Base-by-base conservation (phyloP, 495 filamentous ascomycete genomes). In the Rostrohypoxylon terebratum region DNA sequence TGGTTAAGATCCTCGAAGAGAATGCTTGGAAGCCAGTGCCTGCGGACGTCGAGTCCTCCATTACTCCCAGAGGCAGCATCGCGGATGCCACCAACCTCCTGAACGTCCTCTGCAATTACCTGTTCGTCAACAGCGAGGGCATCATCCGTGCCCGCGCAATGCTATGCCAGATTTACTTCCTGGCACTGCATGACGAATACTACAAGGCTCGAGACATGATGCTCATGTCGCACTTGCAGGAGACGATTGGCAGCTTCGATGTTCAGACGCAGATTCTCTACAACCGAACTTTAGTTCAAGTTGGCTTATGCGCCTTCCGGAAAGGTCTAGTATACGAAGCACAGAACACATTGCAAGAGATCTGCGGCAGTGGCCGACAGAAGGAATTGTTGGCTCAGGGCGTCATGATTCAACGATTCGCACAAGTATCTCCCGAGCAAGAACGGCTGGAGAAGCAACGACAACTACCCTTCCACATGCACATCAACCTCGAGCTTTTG, bases 211-310 rank as follows among this genome's bases (percentile, higher is more conserved):
- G 96, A 74, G 96, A 99, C 80, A 93, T 98, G 90, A 95, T 98
- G 91, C 89, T 99, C 77, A 98, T 98, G 92, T 98, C 96, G n/a
- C 96, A 99, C 83, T 83, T 99, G 76, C 93, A 97, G 77, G 96
- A 99, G 83, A 97, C 90, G 70, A 98, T 98, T 80, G 84, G 87
- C 80, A 96, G 90, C 81, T 98, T 98, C 79, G 96, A 98, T 76
- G 91, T 99, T 75, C 92, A 90, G 81, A 97, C 93, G 36, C 96
- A 99, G 81, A 99, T 99, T 69, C 92, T 98, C 62, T 99, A 94
- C 90, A 99, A 99, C 87, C 91, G 96, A 58, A 97, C 96, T 13
- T 87, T 99, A 21, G 96, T 98, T 40, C 96, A 99, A 83, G 96
- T 98, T 48, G 96, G 96, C 72, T 92, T 99, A 54, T 98, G 96